Evolutionary conservation across 257 asterid species (phyloP).

Genomic region (Solanum sitiens): DNA sequence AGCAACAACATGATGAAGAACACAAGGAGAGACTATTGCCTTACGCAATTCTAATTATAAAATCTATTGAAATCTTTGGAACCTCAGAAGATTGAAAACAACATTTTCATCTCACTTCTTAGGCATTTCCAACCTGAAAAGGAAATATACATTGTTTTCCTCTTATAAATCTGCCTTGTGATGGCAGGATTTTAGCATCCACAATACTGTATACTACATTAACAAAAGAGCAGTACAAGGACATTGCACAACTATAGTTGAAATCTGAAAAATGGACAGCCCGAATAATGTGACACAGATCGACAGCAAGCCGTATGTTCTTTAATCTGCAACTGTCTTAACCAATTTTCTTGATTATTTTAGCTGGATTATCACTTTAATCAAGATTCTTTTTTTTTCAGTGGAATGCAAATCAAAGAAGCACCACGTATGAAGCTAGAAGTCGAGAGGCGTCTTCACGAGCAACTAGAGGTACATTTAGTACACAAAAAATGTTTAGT

Average conservation of each 20-base stretch:
- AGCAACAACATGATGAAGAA: not conserved
- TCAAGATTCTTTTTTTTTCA: not conserved
- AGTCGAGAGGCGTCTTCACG: slow-evolving; percentile 70
- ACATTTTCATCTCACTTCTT: not conserved
- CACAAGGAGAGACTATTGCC: not conserved
- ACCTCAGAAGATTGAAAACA: not conserved
- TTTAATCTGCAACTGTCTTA: not conserved
- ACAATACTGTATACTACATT: not conserved
- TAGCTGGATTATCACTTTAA: not conserved
- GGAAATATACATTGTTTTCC: not conserved
- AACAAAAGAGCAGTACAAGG: not conserved
- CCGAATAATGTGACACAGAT: slow-evolving; percentile 17
- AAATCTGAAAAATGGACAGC: slow-evolving; percentile 30
- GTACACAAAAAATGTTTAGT: not conserved
- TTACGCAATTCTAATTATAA: not conserved
- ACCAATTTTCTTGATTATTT: not conserved
- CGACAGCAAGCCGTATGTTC: slow-evolving; percentile 36
- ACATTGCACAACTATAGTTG: not conserved
- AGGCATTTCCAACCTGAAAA: not conserved
- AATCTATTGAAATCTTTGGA: not conserved
- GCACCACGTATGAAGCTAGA: slow-evolving; percentile 56
- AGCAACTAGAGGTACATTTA: slow-evolving; percentile 67
- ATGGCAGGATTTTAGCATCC: not conserved
- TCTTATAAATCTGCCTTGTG: not conserved
- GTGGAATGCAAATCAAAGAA: slow-evolving; percentile 64